phyloP scores from a whole-genome alignment of 2,329 filamentous ascomycete species.

The Chaetomiaceae sp. region DNA sequence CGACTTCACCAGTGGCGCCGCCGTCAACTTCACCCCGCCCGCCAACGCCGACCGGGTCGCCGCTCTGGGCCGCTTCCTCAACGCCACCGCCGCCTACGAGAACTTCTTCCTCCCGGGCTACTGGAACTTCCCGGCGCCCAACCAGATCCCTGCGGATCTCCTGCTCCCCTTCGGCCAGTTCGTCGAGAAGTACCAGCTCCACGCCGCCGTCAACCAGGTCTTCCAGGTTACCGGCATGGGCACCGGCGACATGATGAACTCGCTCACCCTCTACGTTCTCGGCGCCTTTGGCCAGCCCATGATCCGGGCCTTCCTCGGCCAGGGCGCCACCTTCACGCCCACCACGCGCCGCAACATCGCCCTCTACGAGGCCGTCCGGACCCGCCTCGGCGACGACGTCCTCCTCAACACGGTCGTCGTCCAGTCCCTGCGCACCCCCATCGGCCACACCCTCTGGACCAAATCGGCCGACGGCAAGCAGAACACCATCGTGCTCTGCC shows the following conservation, averaged over 20 bases:
- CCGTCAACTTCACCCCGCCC: conserved; percentile 28
- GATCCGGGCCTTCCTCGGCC: conserved; percentile 32
- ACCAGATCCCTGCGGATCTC: conserved; percentile 43
- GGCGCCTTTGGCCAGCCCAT: conserved; percentile 34
- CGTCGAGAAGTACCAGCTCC: conserved; percentile 43
- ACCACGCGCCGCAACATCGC: conserved; percentile 36
- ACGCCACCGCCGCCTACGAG: conserved; percentile 31
- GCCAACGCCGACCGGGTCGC: conserved; percentile 21
- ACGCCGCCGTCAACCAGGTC: conserved; percentile 38
- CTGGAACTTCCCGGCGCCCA: conserved; percentile 40
- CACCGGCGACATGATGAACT: conserved; percentile 39
- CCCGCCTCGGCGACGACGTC: conserved; percentile 34
- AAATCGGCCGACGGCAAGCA: conserved; percentile 22
- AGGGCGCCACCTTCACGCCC: conserved; percentile 31
- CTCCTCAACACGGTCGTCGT: conserved; percentile 35
- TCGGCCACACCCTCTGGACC: conserved; percentile 32
- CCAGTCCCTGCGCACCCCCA: conserved; percentile 28
- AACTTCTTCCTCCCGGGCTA: conserved; percentile 34
- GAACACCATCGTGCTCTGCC: conserved; percentile 31
- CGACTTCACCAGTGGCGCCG: conserved; percentile 36
- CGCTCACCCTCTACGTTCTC: conserved; percentile 44
- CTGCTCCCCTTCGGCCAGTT: conserved; percentile 46
- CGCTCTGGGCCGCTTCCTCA: conserved; percentile 30
- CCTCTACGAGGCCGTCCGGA: conserved; percentile 37
- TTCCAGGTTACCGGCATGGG: conserved; percentile 41